Evolutionary conservation across 192 early-diverging fungal species (phyloP), one percentile per base, ranked within the genome.

Genomic region (Martensiomyces pterosporus): DNA sequence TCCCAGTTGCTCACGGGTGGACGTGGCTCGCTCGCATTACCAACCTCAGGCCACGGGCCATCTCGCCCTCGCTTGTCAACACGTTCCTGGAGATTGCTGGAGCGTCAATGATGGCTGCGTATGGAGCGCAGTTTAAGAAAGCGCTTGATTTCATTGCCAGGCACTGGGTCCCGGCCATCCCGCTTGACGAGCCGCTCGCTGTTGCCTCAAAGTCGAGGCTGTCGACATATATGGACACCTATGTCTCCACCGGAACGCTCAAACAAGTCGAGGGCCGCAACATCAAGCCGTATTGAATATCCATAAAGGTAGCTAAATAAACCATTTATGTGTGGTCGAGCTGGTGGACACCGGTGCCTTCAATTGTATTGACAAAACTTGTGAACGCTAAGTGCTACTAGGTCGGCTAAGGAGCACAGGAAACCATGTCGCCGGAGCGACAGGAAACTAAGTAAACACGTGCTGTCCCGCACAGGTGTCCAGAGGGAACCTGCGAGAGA

Each of bases 191-290:
- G 37, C 79, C 83, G 23, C 72, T 68, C 18, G 61, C 68, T 5
- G 85, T 81, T 12, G 80, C 76, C 12, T 60, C 63, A 8, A 95
- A 77, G 23, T 86, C 80, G 6, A 82, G 66, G 37, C 79, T 83
- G 17, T 86, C 64, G 53, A 81, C 79, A 17, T 88, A 81, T 60
- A 86, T 95, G 69, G 94, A 95, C 7, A 73, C 70, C 13, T 76
- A 43, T 33, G 85, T 83, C 39, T 87, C 78, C 21, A 73, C 53
- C 29, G 94, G 76, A 74, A 89, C 85, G 42, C 88, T 87, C 41
- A 80, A 81, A 23, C 91, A 92, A 42, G 91, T 82, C n/a, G 74
- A 71, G 23, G 85, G 82, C 15, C 94, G 79, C n/a, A n/a, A n/a
- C n/a, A n/a, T n/a, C n/a, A n/a, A n/a, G n/a, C n/a, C n/a, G n/a